Base-by-base conservation (phyloP, 139 green algal species). In the Pleodorina starrii region DNA sequence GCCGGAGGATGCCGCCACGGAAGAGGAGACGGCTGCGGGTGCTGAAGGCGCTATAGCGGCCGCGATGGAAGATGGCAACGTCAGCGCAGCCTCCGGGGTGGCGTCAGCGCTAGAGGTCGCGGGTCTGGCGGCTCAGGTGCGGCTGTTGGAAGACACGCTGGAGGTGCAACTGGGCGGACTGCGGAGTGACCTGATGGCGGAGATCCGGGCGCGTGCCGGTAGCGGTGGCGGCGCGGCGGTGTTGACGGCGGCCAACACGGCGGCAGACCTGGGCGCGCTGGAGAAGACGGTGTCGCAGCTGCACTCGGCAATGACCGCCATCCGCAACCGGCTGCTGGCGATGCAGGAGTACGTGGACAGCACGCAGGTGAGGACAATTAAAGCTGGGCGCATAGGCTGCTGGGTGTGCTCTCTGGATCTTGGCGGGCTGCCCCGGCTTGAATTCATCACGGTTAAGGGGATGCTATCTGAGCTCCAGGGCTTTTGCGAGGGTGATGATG, bases 291-390 rank as follows among this genome's bases (percentile, higher is more conserved):
- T 92, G 29, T 63, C 50, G 38, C 57, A 89, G 89, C 82, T 87
- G 35, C 73, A 82, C 35, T 51, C 60, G 7, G 89, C 86, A 25
- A 50, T 84, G 32, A 80, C 86, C 0, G 60, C 59, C 38, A 90
- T 92, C 81, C 83, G 89, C 43, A 90, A 84, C 74, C 59, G 83
- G 36, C 60, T 92, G 44, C 71, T 92, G 38, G 81, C 60, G 48
- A 32, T 92, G 59, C 89, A 92, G 89, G 89, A 92, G 83, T 92
- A 89, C 59, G 75, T 92, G 42, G 89, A 92, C 83, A 87, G 74
- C 74, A 92, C 89, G 29, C 89, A 91, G 78, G 87, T 89, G 40
- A 0, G 72, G 54, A n/a, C n/a, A n/a, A n/a, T n/a, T n/a, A n/a
- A n/a, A n/a, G n/a, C n/a, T n/a, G n/a, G n/a, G n/a, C n/a, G n/a